Percentiles rank a stretch among this genome's conserved stretches.
Conservation (phyloP, 345 rosid genomes). For the Hirschfeldia incana region DNA sequence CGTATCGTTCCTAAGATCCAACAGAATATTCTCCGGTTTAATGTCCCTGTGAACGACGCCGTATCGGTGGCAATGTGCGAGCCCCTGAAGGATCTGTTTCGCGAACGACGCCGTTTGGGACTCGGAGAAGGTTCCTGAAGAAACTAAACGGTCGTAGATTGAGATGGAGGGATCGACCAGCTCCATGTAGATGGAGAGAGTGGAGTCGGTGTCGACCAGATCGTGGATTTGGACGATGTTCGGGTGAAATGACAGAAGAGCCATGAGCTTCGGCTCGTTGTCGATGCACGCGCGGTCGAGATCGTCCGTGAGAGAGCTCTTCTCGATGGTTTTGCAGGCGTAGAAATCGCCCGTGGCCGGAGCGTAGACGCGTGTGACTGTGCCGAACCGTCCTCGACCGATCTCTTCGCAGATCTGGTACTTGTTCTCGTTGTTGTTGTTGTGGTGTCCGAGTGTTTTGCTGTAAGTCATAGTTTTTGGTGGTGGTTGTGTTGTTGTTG, state of each 20-base stretch:
- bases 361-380: constrained; percentile 57
- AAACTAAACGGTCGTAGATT: constrained; percentile 49
- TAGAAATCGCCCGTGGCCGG: constrained; percentile 46
- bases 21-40: constrained; percentile 78
- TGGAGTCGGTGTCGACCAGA: constrained; percentile 55
- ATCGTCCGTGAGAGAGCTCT: constrained; percentile 49
- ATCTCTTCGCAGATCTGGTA: constrained; percentile 71
- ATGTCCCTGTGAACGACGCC: constrained; percentile 78
- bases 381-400: constrained; percentile 80
- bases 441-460: not conserved
- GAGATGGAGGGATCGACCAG: constrained; percentile 53
- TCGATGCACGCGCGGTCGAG: constrained; percentile 66
- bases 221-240: constrained; percentile 60
- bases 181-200: constrained; percentile 60
- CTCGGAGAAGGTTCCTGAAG: constrained; percentile 44
- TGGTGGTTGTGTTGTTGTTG: not conserved
- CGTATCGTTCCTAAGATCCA: constrained; percentile 43
- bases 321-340: constrained; percentile 76
- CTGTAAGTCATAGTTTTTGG: not conserved
- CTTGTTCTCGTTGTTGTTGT: constrained; percentile 30
- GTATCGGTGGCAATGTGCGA: constrained; percentile 68
- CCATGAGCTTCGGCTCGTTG: constrained; percentile 71
- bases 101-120: constrained; percentile 46
- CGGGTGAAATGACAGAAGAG: constrained; percentile 54
- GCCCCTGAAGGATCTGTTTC: constrained; percentile 54